Evolutionary conservation across 2,329 filamentous ascomycete species (phyloP), one percentile per base, ranked within the genome.

Genomic region (Aureobasidium sp.): DNA sequence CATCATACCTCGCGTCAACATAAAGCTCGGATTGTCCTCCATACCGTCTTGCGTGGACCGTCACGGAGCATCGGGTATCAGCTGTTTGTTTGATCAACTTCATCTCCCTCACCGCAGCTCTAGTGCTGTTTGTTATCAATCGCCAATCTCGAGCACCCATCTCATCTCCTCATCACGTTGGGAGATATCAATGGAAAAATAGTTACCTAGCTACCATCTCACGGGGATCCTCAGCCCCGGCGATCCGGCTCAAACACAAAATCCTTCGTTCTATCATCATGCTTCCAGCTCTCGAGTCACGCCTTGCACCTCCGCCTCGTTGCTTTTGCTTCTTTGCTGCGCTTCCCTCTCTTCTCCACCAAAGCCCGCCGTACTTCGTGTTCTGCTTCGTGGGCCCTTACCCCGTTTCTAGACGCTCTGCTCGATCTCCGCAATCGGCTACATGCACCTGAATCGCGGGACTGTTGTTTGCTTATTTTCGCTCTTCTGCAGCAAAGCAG

Each of bases 381-480:
- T 36, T 36, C 25, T 36, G 34, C 45, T 45, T 45, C 39, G 53
- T 9, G 27, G 31, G 36, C 22, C 22, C 37, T 31, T 25, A 57
- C 39, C n/a, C 41, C 41, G n/a, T 44, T n/a, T 55, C 12, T 14
- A 36, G 53, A 41, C 36, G 51, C 51, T 29, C 14, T 29, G 20
- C 22, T 27, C 15, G 45, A 31, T 39, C 31, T 48, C 31, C 55
- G 55, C 55, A 48, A 58, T 48, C 55, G 42, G 41, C 25, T 48
- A 29, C 7, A 48, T 47, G 27, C 34, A 47, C 31, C 39, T 25
- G 45, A 34, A 45, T 31, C 27, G 53, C 29, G 53, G 53, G 53
- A n/a, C 20, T 44, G 47, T 48, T 58, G 31, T 58, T 58, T 58
- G 55, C 55, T 58, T 58, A 42, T 58, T 58, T 42, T 42, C 22